These are phyloP conservation scores for Dictyostelium firmibasis DNA, from an alignment of 78 protist genomes.

Conservation along the genomic window DNA sequence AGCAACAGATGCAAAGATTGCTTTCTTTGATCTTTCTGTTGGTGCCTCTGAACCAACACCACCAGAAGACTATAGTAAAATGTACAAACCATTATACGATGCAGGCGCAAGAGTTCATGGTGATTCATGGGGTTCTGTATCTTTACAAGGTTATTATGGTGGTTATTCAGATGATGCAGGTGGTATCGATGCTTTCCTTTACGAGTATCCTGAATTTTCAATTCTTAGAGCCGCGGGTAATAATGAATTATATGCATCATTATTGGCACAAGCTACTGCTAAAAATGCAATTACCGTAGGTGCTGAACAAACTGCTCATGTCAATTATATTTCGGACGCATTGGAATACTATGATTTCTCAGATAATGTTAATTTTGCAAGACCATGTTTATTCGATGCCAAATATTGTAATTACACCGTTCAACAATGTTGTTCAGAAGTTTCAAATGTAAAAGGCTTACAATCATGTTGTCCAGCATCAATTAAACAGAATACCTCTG, in stretches of 20 bases:
- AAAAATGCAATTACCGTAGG: conserved; percentile 49
- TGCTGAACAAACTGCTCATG: conserved; percentile 13
- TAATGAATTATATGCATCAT: neutral
- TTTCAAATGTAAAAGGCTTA: neutral
- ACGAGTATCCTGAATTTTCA: neutral
- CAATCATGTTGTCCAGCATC: neutral
- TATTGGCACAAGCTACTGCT: conserved; percentile 35
- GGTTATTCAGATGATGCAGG: neutral
- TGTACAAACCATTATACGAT: conserved; percentile 36
- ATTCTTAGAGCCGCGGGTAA: conserved; percentile 72
- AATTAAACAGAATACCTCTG: neutral
- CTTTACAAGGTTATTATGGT: conserved; percentile 7
- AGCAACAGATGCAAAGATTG: conserved; percentile 56
- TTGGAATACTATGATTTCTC: neutral
- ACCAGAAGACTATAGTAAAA: neutral
- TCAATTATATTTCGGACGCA: neutral
- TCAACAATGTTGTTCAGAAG: conserved; percentile 15
- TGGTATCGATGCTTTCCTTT: conserved; percentile 36
- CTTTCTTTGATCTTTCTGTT: conserved; percentile 20
- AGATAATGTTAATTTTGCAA: neutral
- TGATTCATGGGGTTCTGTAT: conserved; percentile 66
- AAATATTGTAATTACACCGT: neutral
- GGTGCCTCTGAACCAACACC: neutral
- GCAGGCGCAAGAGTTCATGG: conserved; percentile 76
- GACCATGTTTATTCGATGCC: conserved; percentile 7